Conservation (phyloP, 805 yeast genomes). For the Candida tibetensis region DNA sequence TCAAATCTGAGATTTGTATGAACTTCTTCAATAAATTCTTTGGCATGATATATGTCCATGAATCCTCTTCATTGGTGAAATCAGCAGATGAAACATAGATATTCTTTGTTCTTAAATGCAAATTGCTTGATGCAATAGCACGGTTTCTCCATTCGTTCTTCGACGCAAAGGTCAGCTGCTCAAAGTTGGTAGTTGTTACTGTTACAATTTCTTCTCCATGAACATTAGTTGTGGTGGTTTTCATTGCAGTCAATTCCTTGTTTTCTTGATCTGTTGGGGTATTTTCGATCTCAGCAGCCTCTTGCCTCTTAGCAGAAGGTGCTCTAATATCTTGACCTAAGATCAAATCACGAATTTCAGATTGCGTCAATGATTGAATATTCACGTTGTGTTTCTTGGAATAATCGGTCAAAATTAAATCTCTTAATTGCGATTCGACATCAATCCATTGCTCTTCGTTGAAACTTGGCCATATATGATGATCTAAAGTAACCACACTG, state of each 20-base stretch:
- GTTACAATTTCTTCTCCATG: slow-evolving; percentile 97
- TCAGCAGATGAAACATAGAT: slow-evolving; percentile 71
- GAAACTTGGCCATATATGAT: slow-evolving; percentile 93
- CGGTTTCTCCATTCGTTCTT: slow-evolving; percentile 88
- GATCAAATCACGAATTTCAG: slow-evolving; percentile 90
- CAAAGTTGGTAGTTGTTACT: slow-evolving; percentile 87
- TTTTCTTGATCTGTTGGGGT: slow-evolving; percentile 31
- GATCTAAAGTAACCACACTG: slow-evolving; percentile 62
- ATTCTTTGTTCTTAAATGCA: slow-evolving; percentile 68
- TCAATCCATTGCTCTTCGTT: slow-evolving; percentile 88
- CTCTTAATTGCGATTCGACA: slow-evolving; percentile 84
- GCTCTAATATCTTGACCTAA: slow-evolving; percentile 92
- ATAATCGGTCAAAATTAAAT: slow-evolving; percentile 80
- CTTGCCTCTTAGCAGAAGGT: slow-evolving; percentile 84
- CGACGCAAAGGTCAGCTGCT: slow-evolving; percentile 78
- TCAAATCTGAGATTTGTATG: slow-evolving; percentile 73
- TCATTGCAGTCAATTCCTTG: slow-evolving; percentile 66
- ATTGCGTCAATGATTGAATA: slow-evolving; percentile 82
- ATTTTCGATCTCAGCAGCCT: slow-evolving; percentile 67
- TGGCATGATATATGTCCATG: slow-evolving; percentile 75
- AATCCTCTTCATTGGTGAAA: slow-evolving; percentile 36
- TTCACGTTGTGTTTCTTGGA: slow-evolving; percentile 83
- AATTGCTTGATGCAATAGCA: slow-evolving; percentile 73
- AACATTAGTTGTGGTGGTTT: slow-evolving; percentile 80
- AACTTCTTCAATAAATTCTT: slow-evolving; percentile 74